Conservation (phyloP, 441 rosid species). For the Adansonia gregorii region DNA sequence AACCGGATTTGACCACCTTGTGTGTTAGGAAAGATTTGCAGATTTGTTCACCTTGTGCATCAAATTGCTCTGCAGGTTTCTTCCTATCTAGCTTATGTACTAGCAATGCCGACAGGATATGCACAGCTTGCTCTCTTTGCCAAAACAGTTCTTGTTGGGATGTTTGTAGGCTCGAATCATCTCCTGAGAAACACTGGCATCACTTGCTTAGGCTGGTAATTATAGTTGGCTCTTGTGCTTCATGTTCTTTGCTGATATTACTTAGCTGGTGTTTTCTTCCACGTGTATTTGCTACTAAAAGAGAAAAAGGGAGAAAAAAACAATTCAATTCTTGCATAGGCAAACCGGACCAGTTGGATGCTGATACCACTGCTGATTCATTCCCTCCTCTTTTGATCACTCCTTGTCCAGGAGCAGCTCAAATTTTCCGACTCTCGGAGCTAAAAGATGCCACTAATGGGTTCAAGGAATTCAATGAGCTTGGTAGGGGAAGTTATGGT, state of each 20-base stretch:
- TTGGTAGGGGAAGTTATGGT: constrained; percentile 90
- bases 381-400: constrained; percentile 44
- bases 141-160: constrained; percentile 84
- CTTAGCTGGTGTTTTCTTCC: constrained; percentile 57
- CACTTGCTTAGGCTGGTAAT: constrained; percentile 43
- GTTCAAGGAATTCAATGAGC: constrained; percentile 90
- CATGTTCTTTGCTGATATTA: constrained; percentile 46
- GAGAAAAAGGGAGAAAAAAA: constrained; percentile 47
- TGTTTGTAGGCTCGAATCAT: constrained; percentile 58
- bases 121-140: constrained; percentile 89
- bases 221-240: constrained; percentile 49
- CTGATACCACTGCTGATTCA: constrained; percentile 41
- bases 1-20: constrained; percentile 71
- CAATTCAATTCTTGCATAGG: constrained; percentile 61
- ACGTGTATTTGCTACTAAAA: constrained; percentile 34
- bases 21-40: constrained; percentile 67
- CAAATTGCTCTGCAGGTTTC: constrained; percentile 72
- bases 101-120: constrained; percentile 65
- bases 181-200: constrained; percentile 50
- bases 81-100: constrained; percentile 83
- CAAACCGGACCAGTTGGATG: constrained; percentile 50
- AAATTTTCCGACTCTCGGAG: constrained; percentile 77
- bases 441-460: constrained; percentile 91
- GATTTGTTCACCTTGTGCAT: constrained; percentile 77
- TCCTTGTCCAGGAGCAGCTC: constrained; percentile 61